phyloP scores from a whole-genome alignment of 768 basidiomycete species.

The Trametes coccinea region DNA sequence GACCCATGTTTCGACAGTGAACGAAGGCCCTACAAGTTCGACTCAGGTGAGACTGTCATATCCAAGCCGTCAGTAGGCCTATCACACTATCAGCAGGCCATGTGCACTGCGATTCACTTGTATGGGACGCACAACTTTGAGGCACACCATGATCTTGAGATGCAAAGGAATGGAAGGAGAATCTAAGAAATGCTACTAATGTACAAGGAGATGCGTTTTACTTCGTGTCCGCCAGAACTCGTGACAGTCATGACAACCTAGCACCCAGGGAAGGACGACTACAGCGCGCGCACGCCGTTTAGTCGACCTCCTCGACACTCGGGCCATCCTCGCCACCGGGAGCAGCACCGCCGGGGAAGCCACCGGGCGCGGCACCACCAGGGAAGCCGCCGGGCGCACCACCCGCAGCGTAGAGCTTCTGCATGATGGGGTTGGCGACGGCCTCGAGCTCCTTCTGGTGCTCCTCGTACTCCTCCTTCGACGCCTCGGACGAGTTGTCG shows the following conservation, averaged over 20 bases:
- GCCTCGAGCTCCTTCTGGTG: slow-evolving; percentile 92
- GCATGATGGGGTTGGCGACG: slow-evolving; percentile 74
- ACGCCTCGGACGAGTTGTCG: slow-evolving; percentile 83
- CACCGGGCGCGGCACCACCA: slow-evolving; percentile 61
- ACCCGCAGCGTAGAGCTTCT: slow-evolving; percentile 67
- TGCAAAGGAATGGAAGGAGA: neutral
- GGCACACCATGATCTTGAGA: slow-evolving; percentile 12
- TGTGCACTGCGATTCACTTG: too few relatives aligned
- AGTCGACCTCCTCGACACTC: slow-evolving; percentile 90
- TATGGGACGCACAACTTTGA: neutral
- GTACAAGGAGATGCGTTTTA: slow-evolving; percentile 19
- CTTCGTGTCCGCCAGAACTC: slow-evolving; percentile 19
- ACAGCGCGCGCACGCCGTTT: slow-evolving; percentile 31
- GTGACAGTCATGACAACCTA: slow-evolving; percentile 15
- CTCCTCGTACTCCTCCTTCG: slow-evolving; percentile 91
- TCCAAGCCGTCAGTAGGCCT: too few relatives aligned
- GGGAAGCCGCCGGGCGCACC: slow-evolving; percentile 55
- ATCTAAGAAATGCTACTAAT: slow-evolving; percentile 21
- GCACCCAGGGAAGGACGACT: slow-evolving; percentile 1
- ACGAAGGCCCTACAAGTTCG: too few relatives aligned
- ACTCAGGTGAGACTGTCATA: too few relatives aligned
- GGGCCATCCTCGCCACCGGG: slow-evolving; percentile 77
- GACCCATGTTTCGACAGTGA: too few relatives aligned
- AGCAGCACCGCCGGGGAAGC: slow-evolving; percentile 62
- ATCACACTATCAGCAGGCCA: too few relatives aligned